Evolutionary conservation across 192 early-diverging fungal genomes (phyloP).

Genomic region (Umbelopsis isabellina): DNA sequence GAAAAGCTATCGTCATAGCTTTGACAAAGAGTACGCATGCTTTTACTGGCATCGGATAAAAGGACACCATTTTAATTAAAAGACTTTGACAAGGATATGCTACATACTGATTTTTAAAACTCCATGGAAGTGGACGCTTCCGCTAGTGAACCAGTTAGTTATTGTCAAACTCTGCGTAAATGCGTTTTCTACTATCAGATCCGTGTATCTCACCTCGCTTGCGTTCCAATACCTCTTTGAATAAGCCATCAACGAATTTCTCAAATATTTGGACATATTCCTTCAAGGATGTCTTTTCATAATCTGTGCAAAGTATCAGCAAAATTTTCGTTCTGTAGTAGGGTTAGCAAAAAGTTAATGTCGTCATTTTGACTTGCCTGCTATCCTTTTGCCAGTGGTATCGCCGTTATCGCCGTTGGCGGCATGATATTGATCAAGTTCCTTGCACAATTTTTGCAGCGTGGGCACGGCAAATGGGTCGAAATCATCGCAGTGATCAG

Average conservation of each 20-base stretch:
- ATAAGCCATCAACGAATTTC: conserved; percentile 60
- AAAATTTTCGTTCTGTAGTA: background rate
- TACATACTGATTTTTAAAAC: conserved; percentile 23
- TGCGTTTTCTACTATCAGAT: background rate
- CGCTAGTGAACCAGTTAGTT: background rate
- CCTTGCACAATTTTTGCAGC: conserved; percentile 64
- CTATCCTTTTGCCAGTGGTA: conserved; percentile 36
- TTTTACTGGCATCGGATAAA: too few species aligned
- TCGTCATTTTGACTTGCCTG: conserved; percentile 30
- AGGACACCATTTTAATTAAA: background rate
- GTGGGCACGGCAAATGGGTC: conserved; percentile 83
- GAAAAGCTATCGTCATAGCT: too few species aligned
- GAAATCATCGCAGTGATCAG: conserved; percentile 76
- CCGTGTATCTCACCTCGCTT: conserved; percentile 44
- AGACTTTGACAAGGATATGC: background rate
- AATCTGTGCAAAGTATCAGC: conserved; percentile 34
- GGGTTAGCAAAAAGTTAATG: background rate
- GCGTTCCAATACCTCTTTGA: conserved; percentile 36
- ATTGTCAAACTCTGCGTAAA: background rate
- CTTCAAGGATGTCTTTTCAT: conserved; percentile 61
- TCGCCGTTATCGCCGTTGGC: conserved; percentile 8
- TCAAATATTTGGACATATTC: conserved; percentile 68
- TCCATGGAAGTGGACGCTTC: conserved; percentile 31
- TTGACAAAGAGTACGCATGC: too few species aligned
- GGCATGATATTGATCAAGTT: conserved; percentile 56